Evolutionary conservation across 2,329 filamentous ascomycete genomes (phyloP).

Genomic region (Ampelomyces quisqualis): DNA sequence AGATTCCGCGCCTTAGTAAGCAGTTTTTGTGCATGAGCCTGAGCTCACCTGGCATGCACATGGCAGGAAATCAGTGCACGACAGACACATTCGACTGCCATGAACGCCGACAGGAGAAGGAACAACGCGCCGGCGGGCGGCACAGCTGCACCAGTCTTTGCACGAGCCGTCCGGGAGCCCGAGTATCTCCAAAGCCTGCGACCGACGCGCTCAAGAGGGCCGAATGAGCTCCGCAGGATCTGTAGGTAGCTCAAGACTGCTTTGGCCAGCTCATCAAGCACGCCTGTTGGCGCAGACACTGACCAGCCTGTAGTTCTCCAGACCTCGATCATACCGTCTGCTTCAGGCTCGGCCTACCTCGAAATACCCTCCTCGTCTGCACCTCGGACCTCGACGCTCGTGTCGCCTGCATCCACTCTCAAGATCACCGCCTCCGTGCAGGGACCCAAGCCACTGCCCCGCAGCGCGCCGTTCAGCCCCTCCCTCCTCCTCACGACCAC

Average conservation of each 20-base stretch:
- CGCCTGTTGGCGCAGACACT: no score
- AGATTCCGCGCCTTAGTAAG: conserved; percentile 38
- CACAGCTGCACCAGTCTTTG: conserved; percentile 73
- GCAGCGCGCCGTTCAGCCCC: conserved; percentile 87
- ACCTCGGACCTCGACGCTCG: conserved; percentile 47
- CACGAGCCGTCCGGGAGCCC: conserved; percentile 51
- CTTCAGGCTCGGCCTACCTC: conserved; percentile 88
- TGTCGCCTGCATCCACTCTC: conserved; percentile 63
- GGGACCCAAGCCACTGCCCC: conserved; percentile 84
- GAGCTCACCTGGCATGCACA: not conserved
- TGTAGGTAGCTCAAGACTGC: conserved; percentile 59
- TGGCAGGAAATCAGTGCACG: no score
- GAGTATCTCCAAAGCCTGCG: conserved; percentile 48
- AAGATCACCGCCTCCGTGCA: conserved; percentile 94
- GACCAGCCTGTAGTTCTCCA: conserved; percentile 67
- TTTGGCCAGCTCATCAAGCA: not conserved
- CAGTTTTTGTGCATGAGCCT: conserved; percentile 16
- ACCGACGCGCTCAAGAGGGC: conserved; percentile 60
- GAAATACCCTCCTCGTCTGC: conserved; percentile 57
- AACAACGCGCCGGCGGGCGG: conserved; percentile 83
- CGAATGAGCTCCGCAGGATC: conserved; percentile 77
- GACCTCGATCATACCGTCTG: conserved; percentile 88
- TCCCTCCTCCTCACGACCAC: conserved; percentile 90
- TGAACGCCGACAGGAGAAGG: conserved; percentile 69
- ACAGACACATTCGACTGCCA: conserved; percentile 20